phyloP scores from a whole-genome alignment of 768 basidiomycete genomes.

The Tylopilus subfusipes region DNA sequence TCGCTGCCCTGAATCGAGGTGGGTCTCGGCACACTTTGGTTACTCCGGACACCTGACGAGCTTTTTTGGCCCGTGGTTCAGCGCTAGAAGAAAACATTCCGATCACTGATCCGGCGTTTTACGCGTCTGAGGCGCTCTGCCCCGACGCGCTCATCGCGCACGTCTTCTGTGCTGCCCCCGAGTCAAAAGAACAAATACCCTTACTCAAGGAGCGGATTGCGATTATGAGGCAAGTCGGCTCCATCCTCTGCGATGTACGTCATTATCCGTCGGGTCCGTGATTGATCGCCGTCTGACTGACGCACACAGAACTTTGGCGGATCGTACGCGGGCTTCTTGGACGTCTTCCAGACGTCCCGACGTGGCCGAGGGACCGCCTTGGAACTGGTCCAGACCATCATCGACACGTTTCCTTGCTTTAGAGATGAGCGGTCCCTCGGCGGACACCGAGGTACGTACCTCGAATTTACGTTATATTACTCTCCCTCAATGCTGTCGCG shows the following conservation, averaged over 20 bases:
- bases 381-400: constrained; percentile 68
- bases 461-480: not conserved
- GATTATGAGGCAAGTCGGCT: constrained; percentile 76
- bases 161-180: constrained; percentile 60
- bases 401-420: constrained; percentile 70
- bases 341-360: constrained; percentile 53
- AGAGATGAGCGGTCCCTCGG: constrained; percentile 62
- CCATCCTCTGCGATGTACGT: constrained; percentile 65
- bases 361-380: constrained; percentile 61
- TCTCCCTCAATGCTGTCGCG: not conserved
- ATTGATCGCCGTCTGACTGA: constrained; percentile 8
- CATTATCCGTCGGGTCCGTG: constrained; percentile 3
- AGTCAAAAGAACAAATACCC: constrained; percentile 63
- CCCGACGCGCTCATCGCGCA: constrained; percentile 66
- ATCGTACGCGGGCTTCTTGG: constrained; percentile 64
- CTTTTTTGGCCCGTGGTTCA: constrained; percentile 27
- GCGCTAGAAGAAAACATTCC: constrained; percentile 76
- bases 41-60: not conserved
- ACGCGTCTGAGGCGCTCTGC: constrained; percentile 64
- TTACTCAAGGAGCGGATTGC: constrained; percentile 66
- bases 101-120: constrained; percentile 76
- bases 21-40: constrained; percentile 4
- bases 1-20: constrained; percentile 84
- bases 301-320: constrained; percentile 57
- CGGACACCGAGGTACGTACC: constrained; percentile 52